Percentiles rank a stretch among this genome's conserved stretches.
These are phyloP conservation scores for Taiozyma onychis DNA, from an alignment of 1,139 yeast genomes.

Conservation along the genomic window DNA sequence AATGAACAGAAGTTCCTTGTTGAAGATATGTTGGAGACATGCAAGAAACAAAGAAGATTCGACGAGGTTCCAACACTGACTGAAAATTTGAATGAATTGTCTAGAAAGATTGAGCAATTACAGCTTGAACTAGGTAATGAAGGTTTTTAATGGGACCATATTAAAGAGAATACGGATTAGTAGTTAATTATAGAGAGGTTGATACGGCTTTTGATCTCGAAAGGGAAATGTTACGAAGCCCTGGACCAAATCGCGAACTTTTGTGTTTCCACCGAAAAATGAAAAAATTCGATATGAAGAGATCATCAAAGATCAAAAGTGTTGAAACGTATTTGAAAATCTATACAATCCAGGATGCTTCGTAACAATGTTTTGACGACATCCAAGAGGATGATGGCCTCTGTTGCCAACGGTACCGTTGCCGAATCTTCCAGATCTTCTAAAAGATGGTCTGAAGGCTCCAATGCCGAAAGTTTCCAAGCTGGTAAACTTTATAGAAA, in stretches of 20 bases:
- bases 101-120: slow-evolving; percentile 43
- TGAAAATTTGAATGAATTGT: slow-evolving; percentile 54
- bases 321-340: not conserved
- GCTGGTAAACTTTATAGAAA: slow-evolving; percentile 13
- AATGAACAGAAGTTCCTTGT: slow-evolving; percentile 79
- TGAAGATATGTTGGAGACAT: slow-evolving; percentile 52
- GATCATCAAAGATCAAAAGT: not conserved
- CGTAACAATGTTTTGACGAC: slow-evolving; percentile 13
- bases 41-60: slow-evolving; percentile 63
- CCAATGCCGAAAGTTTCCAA: slow-evolving; percentile 11
- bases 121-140: slow-evolving; percentile 58
- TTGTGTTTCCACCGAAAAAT: not conserved
- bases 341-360: slow-evolving; percentile 11
- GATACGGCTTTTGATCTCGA: not conserved
- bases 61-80: slow-evolving; percentile 68
- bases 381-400: slow-evolving; percentile 17
- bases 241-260: not conserved
- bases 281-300: not conserved
- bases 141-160: slow-evolving; percentile 34
- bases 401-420: slow-evolving; percentile 7
- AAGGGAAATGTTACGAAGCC: not conserved
- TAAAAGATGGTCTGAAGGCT: slow-evolving; percentile 11
- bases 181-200: not conserved
- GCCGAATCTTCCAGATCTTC: not conserved
- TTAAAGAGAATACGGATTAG: not conserved